phyloP scores from a whole-genome alignment of 768 basidiomycete genomes.

The Boletus rubropictus region DNA sequence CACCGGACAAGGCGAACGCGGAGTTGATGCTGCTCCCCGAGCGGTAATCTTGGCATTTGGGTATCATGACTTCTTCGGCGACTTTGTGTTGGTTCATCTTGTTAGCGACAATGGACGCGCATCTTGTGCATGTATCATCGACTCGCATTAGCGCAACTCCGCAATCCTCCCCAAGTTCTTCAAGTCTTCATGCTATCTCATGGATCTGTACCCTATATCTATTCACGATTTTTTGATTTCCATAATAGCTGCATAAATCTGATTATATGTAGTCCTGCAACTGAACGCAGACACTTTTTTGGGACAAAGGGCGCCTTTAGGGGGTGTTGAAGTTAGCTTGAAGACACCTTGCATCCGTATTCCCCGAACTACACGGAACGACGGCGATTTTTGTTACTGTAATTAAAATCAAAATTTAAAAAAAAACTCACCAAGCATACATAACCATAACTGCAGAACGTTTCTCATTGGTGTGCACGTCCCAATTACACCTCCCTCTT shows the following conservation, averaged over 20 bases:
- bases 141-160: constrained; percentile 11
- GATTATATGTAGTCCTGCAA: background rate
- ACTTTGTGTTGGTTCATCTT: constrained; percentile 6
- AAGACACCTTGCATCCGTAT: too few relatives aligned
- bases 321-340: too few relatives aligned
- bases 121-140: constrained; percentile 15
- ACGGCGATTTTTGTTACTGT: too few relatives aligned
- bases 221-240: constrained; percentile 6
- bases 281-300: background rate
- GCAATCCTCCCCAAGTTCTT: background rate
- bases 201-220: constrained; percentile 13
- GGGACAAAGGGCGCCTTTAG: too few relatives aligned
- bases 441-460: too few relatives aligned
- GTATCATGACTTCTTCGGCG: background rate
- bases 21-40: constrained; percentile 42
- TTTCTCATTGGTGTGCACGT: too few relatives aligned
- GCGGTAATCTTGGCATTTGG: constrained; percentile 28
- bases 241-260: background rate
- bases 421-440: too few relatives aligned
- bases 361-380: too few relatives aligned
- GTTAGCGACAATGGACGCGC: constrained; percentile 20
- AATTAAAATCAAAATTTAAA: too few relatives aligned
- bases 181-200: constrained; percentile 7
- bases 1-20: constrained; percentile 37
- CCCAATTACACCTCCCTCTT: too few relatives aligned